Evolutionary conservation across 768 basidiomycete species (phyloP), one percentile per base, ranked within the genome.

Genomic region (Amanita molliuscula): DNA sequence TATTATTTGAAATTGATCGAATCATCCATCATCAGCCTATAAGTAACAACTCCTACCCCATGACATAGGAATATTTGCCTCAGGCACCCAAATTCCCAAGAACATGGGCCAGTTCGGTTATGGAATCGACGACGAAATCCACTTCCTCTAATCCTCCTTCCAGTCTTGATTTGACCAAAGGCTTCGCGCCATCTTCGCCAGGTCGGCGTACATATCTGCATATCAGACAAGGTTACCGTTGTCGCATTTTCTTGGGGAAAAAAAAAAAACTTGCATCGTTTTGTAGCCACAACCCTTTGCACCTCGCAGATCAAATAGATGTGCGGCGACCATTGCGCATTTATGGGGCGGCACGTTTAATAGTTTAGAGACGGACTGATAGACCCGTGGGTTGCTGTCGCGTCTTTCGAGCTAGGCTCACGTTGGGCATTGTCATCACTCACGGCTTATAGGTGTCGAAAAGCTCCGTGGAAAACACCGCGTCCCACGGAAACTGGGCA

Each of bases 401-500:
- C 40, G 20, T 25, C 34, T 28, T 15, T 25, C 11, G 10, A 36
- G 3, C 25, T 13, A 33, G 4, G 3, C 29, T 34, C n/a, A 10
- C 29, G 1, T 18, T 8, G 26, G 6, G 44, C 16, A 18, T 44
- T 35, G 16, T 28, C 28, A 46, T 34, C 33, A 63, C 78, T 34
- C 38, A 84, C 82, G 83, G 80, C 58, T 86, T 85, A 67, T 75
- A 84, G 0, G 75, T 73, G 7, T 69, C 66, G 44, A 84, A 79
- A 15, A 84, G 63, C 49, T 82, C 79, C 1, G 74, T 65, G 0
- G 81, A 81, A 49, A 86, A 72, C 18, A 85, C 62, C 1, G 69
- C 67, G 50, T 84, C 81, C 82, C 79, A 84, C 0, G 82, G 81
- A 3, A 84, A 63, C 15, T 72, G 66, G 2, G 79, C 76, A 49